phyloP scores from a whole-genome alignment of 768 basidiomycete species.

The Russula compacta region DNA sequence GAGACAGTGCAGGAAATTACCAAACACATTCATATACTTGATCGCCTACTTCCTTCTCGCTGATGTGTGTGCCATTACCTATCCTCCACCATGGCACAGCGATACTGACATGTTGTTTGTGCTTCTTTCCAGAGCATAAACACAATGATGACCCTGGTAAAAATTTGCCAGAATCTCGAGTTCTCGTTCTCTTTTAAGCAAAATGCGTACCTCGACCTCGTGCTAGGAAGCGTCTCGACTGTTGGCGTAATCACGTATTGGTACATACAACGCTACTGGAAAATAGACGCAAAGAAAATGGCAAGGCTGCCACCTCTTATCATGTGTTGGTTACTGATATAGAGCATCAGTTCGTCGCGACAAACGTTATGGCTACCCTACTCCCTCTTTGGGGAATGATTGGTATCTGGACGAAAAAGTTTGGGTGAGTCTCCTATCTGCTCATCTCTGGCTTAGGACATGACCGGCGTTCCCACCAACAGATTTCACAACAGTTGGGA shows the following conservation, averaged over 20 bases:
- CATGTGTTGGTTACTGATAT: background rate
- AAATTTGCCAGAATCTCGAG: constrained; percentile 73
- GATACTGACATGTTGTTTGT: background rate
- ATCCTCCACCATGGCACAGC: background rate
- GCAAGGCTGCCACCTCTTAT: constrained; percentile 21
- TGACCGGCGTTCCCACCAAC: background rate
- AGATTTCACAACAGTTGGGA: constrained; percentile 76
- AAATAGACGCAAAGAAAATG: constrained; percentile 76
- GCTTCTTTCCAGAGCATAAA: constrained; percentile 57
- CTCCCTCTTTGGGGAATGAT: constrained; percentile 85
- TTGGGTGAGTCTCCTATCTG: constrained; percentile 43
- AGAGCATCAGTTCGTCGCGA: constrained; percentile 52
- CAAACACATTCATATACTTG: constrained; percentile 76
- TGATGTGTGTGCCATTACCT: constrained; percentile 40
- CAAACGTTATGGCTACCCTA: constrained; percentile 64
- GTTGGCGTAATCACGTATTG: constrained; percentile 65
- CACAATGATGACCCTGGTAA: constrained; percentile 51
- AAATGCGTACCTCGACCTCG: constrained; percentile 68
- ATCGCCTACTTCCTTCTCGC: constrained; percentile 71
- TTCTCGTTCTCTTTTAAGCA: constrained; percentile 75
- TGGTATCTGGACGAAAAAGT: constrained; percentile 67
- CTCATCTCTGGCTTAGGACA: background rate
- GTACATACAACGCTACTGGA: constrained; percentile 75
- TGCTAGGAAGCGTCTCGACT: constrained; percentile 69
- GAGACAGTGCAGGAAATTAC: constrained; percentile 68